Evolutionary conservation across 768 basidiomycete genomes (phyloP).

Genomic region (Mycena latifolia): DNA sequence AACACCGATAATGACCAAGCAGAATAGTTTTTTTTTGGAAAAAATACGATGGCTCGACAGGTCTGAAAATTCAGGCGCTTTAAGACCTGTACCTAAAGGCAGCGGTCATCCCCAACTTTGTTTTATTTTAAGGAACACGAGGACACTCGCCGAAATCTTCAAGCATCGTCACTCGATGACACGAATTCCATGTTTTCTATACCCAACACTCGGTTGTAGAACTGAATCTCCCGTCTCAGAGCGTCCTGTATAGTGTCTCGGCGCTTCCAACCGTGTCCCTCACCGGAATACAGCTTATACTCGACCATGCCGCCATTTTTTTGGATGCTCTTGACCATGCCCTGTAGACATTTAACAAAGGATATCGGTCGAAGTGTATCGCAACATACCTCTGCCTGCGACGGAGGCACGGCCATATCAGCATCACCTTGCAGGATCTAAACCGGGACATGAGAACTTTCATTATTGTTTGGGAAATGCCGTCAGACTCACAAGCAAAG

Average conservation of each 20-base stretch:
- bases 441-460: background rate
- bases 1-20: too few relatives aligned
- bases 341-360: constrained; percentile 11
- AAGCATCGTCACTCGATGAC: background rate
- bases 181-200: constrained; percentile 3
- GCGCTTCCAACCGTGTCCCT: constrained; percentile 75
- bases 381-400: constrained; percentile 61
- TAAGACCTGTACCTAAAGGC: too few relatives aligned
- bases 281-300: constrained; percentile 71
- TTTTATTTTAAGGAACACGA: background rate
- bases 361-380: too few relatives aligned
- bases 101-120: too few relatives aligned
- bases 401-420: constrained; percentile 76
- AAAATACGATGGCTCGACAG: too few relatives aligned
- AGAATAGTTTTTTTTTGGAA: too few relatives aligned
- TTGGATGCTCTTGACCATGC: constrained; percentile 66
- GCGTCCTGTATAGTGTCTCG: constrained; percentile 67
- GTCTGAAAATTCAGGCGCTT: too few relatives aligned
- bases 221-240: constrained; percentile 63
- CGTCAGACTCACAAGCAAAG: constrained; percentile 66
- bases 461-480: constrained; percentile 5
- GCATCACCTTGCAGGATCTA: constrained; percentile 78
- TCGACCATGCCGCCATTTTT: constrained; percentile 65
- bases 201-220: constrained; percentile 63
- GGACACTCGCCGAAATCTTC: background rate